Conservation (phyloP, 768 basidiomycete genomes). For the Favolaschia claudopus region DNA sequence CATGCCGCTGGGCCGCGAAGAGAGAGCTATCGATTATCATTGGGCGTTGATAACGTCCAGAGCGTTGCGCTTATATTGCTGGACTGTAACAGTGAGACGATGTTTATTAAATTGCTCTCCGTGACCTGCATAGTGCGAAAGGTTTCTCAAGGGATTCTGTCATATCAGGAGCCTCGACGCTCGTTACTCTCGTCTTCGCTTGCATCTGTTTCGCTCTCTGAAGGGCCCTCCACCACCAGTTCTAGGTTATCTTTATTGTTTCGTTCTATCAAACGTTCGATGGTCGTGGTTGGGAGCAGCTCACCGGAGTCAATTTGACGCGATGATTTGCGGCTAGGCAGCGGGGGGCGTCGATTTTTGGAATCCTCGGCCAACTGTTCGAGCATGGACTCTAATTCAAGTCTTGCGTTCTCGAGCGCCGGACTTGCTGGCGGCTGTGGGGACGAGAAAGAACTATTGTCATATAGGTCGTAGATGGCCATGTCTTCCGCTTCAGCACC, state of each 20-base stretch:
- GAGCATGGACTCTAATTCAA: constrained; percentile 16
- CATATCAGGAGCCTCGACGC: no score
- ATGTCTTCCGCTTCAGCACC: constrained; percentile 38
- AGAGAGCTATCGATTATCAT: constrained; percentile 15
- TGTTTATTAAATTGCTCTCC: constrained; percentile 12
- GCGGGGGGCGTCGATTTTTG: no score
- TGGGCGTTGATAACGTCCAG: constrained; percentile 10
- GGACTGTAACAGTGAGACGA: constrained; percentile 1
- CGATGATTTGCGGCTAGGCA: no score
- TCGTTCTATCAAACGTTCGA: background rate
- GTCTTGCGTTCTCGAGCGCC: background rate
- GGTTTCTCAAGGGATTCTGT: no score
- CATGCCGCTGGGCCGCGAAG: background rate
- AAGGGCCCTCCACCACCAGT: constrained; percentile 8
- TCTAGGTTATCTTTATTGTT: background rate
- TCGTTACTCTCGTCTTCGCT: constrained; percentile 18
- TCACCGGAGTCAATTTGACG: background rate
- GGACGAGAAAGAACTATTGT: constrained; percentile 26
- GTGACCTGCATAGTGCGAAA: constrained; percentile 3
- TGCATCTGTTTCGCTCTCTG: constrained; percentile 20
- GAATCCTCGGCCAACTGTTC: background rate
- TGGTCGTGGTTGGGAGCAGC: background rate
- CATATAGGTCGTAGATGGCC: constrained; percentile 39
- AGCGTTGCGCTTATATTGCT: background rate
- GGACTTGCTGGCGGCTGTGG: constrained; percentile 29